Percentiles rank a stretch among this genome's conserved stretches.
phyloP scores from a whole-genome alignment of 78 protist species.

The Dictyostelium purpureum region DNA sequence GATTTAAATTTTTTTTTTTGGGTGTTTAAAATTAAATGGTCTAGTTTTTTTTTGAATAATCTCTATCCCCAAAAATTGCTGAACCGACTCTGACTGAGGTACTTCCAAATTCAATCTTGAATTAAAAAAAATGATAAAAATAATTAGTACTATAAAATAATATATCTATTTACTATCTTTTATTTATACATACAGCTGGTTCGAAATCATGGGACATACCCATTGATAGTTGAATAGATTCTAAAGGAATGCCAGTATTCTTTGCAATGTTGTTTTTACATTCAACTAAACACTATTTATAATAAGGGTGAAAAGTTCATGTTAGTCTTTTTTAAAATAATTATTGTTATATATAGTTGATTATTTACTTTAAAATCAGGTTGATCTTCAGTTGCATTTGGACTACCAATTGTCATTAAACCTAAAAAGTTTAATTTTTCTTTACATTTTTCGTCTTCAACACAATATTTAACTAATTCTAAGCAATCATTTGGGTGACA shows the following conservation, averaged over 20 bases:
- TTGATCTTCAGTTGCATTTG: constrained; percentile 48
- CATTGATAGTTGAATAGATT: constrained; percentile 55
- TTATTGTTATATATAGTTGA: no score
- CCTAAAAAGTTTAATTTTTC: constrained; percentile 44
- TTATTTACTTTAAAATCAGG: constrained; percentile 81
- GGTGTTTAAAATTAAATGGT: neutral
- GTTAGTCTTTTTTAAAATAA: no score
- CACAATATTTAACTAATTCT: constrained; percentile 19
- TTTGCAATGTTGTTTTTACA: constrained; percentile 24
- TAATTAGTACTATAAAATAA: neutral
- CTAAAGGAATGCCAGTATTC: neutral
- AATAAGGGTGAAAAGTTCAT: no score
- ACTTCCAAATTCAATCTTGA: constrained; percentile 72
- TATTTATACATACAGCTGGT: constrained; percentile 72
- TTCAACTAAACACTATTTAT: constrained; percentile 16
- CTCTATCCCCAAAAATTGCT: constrained; percentile 79
- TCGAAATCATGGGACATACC: constrained; percentile 79
- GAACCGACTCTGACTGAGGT: constrained; percentile 77
- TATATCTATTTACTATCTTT: neutral
- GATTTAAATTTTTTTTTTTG: neutral
- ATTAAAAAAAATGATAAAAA: neutral
- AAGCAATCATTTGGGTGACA: constrained; percentile 39
- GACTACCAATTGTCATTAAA: constrained; percentile 79
- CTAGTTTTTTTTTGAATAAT: constrained; percentile 43
- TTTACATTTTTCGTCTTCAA: neutral